Evolutionary conservation across 257 asterid genomes (phyloP).

Genomic region (Cinchona pubescens): DNA sequence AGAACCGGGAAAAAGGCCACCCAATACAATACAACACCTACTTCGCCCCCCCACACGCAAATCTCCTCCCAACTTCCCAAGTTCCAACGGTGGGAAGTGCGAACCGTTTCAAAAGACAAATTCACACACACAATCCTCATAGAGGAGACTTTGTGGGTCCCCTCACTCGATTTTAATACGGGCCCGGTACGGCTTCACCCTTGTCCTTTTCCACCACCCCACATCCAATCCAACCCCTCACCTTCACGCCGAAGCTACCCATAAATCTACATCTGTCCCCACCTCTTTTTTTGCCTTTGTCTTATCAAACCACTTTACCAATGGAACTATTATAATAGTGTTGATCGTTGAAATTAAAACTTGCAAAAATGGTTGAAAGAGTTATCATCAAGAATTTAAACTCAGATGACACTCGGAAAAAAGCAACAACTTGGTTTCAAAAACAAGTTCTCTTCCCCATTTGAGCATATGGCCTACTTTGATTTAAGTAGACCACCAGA

Average conservation of each 20-base stretch:
- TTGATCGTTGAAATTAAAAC: neutral
- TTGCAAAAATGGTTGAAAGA: neutral
- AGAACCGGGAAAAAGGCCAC: conserved; percentile 5
- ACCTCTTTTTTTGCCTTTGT: neutral
- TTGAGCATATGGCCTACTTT: too few species aligned
- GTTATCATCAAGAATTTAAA: neutral
- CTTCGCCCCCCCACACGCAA: neutral
- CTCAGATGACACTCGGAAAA: neutral
- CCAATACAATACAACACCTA: too few species aligned
- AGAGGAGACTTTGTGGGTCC: neutral
- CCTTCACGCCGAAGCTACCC: conserved; percentile 22
- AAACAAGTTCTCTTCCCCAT: neutral
- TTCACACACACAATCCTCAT: too few species aligned
- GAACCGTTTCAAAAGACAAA: conserved; percentile 11
- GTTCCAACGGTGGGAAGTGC: neutral
- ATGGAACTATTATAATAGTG: neutral
- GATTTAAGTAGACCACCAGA: too few species aligned
- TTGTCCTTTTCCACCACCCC: neutral
- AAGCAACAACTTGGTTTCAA: neutral
- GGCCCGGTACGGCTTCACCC: neutral
- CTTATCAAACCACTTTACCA: neutral
- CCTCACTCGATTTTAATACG: neutral
- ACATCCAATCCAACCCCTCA: neutral
- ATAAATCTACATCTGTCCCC: neutral
- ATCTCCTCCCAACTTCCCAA: neutral